Percentiles rank a stretch among this genome's conserved stretches.
phyloP scores from a whole-genome alignment of 2,329 filamentous ascomycete species.

The Fusarium subglutinans region DNA sequence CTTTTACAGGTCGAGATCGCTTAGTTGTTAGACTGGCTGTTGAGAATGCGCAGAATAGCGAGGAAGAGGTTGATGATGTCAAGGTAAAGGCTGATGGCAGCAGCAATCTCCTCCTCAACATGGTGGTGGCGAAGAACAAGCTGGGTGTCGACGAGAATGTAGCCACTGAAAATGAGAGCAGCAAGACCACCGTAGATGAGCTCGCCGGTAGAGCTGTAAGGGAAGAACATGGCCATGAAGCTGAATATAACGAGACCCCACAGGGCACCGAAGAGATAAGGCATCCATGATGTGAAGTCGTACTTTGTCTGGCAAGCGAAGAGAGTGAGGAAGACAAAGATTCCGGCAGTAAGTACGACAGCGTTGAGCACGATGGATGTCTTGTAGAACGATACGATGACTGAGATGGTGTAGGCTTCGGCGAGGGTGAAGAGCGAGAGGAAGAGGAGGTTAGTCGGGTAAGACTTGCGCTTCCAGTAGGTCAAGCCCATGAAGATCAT shows the following conservation, averaged over 20 bases:
- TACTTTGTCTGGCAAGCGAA: constrained; percentile 99
- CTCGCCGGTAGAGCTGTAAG: constrained; percentile 81
- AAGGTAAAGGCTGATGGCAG: constrained; percentile 92
- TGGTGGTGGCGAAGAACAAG: constrained; percentile 95
- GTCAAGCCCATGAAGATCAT: constrained; percentile 87
- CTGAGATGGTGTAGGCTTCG: constrained; percentile 92
- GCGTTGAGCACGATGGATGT: constrained; percentile 87
- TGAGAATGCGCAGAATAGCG: constrained; percentile 92
- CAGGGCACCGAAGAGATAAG: constrained; percentile 88
- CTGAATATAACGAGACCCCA: constrained; percentile 94
- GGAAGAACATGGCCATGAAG: constrained; percentile 92
- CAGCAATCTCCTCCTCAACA: constrained; percentile 97
- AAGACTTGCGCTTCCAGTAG: constrained; percentile 95
- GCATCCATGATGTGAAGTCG: constrained; percentile 97
- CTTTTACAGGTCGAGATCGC: not conserved
- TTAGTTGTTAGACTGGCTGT: constrained; percentile 93
- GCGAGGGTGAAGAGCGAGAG: constrained; percentile 87
- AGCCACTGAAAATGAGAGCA: constrained; percentile 90
- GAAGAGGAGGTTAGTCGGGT: constrained; percentile 94
- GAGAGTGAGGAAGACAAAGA: constrained; percentile 80
- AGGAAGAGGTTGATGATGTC: constrained; percentile 98
- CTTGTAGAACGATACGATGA: constrained; percentile 92
- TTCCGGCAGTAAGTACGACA: constrained; percentile 84
- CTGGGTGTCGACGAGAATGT: constrained; percentile 97
- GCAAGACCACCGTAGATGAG: constrained; percentile 84